phyloP scores from a whole-genome alignment of 2,329 filamentous ascomycete genomes.

The Teratosphaeria zuluensis region DNA sequence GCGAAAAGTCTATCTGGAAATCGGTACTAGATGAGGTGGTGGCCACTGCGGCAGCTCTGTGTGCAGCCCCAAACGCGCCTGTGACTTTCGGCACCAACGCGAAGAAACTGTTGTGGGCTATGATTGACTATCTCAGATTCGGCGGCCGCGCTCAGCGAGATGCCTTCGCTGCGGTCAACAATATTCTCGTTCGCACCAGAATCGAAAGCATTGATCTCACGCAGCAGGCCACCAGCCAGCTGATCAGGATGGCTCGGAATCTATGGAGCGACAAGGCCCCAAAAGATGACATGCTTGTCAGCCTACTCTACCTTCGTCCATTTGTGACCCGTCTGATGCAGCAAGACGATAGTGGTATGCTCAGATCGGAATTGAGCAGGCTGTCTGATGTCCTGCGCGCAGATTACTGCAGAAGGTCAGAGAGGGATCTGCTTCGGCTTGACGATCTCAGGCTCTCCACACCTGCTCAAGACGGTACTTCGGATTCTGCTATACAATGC shows the following conservation, averaged over 20 bases:
- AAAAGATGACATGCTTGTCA: conserved; percentile 64
- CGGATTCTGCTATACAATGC: not conserved
- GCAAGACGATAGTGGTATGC: conserved; percentile 6
- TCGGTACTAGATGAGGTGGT: conserved; percentile 24
- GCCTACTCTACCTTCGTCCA: conserved; percentile 51
- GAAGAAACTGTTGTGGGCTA: conserved; percentile 9
- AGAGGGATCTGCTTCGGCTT: conserved; percentile 65
- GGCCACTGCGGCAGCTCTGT: conserved; percentile 18
- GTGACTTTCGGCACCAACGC: conserved; percentile 8
- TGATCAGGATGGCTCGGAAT: conserved; percentile 62
- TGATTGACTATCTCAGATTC: conserved; percentile 44
- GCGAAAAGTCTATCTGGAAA: conserved; percentile 7
- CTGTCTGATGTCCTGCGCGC: conserved; percentile 61
- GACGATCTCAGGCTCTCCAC: conserved; percentile 53
- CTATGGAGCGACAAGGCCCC: conserved; percentile 51
- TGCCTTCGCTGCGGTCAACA: conserved; percentile 68
- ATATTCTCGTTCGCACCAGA: conserved; percentile 54
- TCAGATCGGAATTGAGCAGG: conserved; percentile 44
- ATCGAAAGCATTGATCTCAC: conserved; percentile 60
- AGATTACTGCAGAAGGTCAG: conserved; percentile 66
- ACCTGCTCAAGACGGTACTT: not conserved
- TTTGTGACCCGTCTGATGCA: conserved; percentile 29
- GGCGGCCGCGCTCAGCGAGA: conserved; percentile 49
- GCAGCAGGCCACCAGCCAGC: conserved; percentile 46
- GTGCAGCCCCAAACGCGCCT: conserved; percentile 22